Evolutionary conservation across 2,329 filamentous ascomycete genomes (phyloP).

Genomic region (Elsinoe arachidis): DNA sequence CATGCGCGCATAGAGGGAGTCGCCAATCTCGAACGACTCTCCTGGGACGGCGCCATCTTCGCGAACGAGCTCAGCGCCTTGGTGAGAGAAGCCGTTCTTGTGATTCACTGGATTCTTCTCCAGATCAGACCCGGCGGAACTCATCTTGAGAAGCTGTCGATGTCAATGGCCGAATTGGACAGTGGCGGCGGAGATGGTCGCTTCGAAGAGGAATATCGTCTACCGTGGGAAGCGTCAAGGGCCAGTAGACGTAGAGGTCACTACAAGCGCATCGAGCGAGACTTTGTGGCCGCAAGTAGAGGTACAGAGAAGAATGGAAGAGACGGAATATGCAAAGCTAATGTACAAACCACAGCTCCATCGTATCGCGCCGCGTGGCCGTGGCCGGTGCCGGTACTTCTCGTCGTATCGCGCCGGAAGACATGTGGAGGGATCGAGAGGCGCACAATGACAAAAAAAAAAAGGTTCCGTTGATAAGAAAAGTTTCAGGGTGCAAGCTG

Average conservation of each 20-base stretch:
- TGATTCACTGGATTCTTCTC: conserved; percentile 9
- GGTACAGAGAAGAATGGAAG: neutral
- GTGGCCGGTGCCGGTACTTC: conserved; percentile 1
- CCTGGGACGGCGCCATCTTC: conserved; percentile 46
- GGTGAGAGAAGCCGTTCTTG: conserved; percentile 21
- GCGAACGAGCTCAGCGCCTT: conserved; percentile 18
- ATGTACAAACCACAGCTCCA: neutral
- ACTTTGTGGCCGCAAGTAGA: neutral
- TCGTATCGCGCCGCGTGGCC: conserved; percentile 10
- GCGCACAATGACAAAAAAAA: neutral
- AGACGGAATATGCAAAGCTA: neutral
- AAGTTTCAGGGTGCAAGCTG: conserved; percentile 4
- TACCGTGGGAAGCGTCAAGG: conserved; percentile 13
- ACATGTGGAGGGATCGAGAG: neutral
- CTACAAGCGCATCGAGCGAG: neutral
- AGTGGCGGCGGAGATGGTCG: neutral
- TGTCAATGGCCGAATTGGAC: neutral
- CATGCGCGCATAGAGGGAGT: conserved; percentile 48
- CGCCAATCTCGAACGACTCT: conserved; percentile 51
- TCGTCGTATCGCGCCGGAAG: neutral
- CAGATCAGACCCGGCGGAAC: conserved; percentile 4
- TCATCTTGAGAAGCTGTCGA: neutral
- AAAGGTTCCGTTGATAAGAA: neutral
- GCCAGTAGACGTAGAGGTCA: conserved; percentile 3
- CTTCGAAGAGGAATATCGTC: neutral